phyloP scores from a whole-genome alignment of 1,139 yeast species.

The Blastobotrys illinoisensis region DNA sequence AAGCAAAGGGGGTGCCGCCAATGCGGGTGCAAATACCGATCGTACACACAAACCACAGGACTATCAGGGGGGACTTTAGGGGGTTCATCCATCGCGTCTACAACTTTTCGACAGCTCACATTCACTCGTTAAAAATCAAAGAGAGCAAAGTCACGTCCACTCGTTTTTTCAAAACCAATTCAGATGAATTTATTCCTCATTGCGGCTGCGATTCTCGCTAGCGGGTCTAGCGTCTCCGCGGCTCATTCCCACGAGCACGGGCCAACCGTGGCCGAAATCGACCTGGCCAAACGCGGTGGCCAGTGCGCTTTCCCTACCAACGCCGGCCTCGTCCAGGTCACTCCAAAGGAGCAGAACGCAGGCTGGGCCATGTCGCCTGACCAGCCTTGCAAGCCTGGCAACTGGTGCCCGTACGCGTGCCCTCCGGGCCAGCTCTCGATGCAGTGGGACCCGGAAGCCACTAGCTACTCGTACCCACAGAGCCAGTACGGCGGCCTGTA shows the following conservation, averaged over 20 bases:
- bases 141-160: neutral
- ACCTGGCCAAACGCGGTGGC: slow-evolving; percentile 1
- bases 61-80: neutral
- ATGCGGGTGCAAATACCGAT: neutral
- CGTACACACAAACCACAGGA: neutral
- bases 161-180: neutral
- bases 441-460: slow-evolving; percentile 65
- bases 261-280: neutral
- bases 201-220: neutral
- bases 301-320: slow-evolving; percentile 60
- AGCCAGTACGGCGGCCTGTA: slow-evolving; percentile 77
- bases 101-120: neutral
- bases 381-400: slow-evolving; percentile 64
- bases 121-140: neutral
- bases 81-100: neutral
- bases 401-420: slow-evolving; percentile 85
- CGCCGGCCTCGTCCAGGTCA: slow-evolving; percentile 65
- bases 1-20: neutral
- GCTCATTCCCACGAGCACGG: neutral
- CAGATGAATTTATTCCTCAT: neutral
- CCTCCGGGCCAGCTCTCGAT: slow-evolving; percentile 78
- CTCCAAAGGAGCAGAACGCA: slow-evolving; percentile 51
- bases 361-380: slow-evolving; percentile 91
- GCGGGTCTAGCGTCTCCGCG: neutral
- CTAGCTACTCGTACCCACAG: slow-evolving; percentile 76